Percentiles rank a stretch among this genome's conserved stretches.
Evolutionary conservation across 345 rosid genomes (phyloP).

Genomic region (Crucihimalaya himalaica): DNA sequence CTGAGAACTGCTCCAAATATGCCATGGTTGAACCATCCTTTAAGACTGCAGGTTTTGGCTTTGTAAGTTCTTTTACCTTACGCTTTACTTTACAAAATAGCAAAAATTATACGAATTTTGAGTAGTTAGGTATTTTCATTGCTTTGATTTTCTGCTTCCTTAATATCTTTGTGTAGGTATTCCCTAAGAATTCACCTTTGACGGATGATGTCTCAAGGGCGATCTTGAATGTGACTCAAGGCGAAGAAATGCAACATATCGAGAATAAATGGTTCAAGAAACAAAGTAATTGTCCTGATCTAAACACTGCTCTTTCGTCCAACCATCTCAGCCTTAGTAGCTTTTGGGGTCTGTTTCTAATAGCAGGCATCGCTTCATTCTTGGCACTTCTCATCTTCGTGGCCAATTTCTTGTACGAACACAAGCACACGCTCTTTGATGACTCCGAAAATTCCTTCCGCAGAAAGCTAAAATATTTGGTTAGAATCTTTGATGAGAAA

Average conservation of each 20-base stretch:
- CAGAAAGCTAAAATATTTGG: slow-evolving; percentile 33
- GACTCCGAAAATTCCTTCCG: slow-evolving; percentile 32
- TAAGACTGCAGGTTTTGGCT: slow-evolving; percentile 47
- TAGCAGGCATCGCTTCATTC: slow-evolving; percentile 43
- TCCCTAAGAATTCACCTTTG: slow-evolving; percentile 45
- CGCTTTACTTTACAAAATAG: not conserved
- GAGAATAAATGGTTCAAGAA: slow-evolving; percentile 13
- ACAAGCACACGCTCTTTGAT: slow-evolving; percentile 5
- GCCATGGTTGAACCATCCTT: slow-evolving; percentile 31
- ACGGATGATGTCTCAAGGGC: slow-evolving; percentile 48
- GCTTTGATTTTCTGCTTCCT: not conserved
- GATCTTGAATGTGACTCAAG: slow-evolving; percentile 49
- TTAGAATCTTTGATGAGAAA: slow-evolving; percentile 39
- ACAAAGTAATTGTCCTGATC: slow-evolving; percentile 25
- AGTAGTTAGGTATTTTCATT: not conserved
- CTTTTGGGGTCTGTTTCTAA: slow-evolving; percentile 54
- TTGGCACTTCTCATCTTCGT: slow-evolving; percentile 39
- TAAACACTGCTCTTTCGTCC: slow-evolving; percentile 12
- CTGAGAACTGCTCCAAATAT: slow-evolving; percentile 22
- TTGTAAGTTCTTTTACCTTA: slow-evolving; percentile 35
- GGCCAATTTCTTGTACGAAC: slow-evolving; percentile 27
- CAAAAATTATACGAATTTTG: not conserved
- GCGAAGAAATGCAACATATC: slow-evolving; percentile 30
- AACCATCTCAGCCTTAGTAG: slow-evolving; percentile 42
- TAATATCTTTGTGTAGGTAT: slow-evolving; percentile 38